A percentile compares a stretch with the other conserved stretches of the same genome.
Evolutionary conservation across 140 eudicot species (phyloP).

Genomic region (Anethum foeniculum): DNA sequence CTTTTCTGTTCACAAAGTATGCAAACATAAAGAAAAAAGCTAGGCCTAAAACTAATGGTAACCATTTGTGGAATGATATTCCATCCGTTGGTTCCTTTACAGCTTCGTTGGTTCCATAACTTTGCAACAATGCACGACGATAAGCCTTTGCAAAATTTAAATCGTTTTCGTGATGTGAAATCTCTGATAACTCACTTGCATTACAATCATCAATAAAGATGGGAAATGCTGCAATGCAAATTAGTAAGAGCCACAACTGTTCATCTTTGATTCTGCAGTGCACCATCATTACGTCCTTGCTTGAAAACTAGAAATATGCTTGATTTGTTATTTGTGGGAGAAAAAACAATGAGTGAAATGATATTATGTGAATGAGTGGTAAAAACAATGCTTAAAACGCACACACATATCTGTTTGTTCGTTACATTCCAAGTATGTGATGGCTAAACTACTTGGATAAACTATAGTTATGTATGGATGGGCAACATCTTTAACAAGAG

Average conservation of each 20-base stretch:
- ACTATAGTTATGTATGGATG: background rate
- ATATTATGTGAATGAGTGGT: background rate
- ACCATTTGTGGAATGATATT: conserved; percentile 2
- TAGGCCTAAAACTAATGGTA: conserved; percentile 29
- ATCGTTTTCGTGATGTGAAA: conserved; percentile 29
- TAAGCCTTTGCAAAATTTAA: conserved; percentile 11
- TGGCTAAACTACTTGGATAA: background rate
- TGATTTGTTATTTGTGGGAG: background rate
- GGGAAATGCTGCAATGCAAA: conserved; percentile 19
- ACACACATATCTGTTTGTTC: background rate
- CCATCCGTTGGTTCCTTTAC: background rate
- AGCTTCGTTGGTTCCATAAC: background rate
- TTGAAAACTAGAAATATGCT: background rate
- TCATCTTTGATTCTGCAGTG: conserved; percentile 1
- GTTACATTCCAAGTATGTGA: background rate
- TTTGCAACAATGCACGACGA: conserved; percentile 8
- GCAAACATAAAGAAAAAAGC: conserved; percentile 29
- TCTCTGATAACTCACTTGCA: conserved; percentile 25
- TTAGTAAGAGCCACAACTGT: conserved; percentile 12
- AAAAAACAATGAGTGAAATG: background rate
- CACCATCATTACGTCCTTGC: conserved; percentile 12
- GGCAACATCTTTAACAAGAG: background rate
- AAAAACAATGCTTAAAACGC: background rate
- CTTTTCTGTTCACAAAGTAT: conserved; percentile 16
- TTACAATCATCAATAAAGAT: conserved; percentile 15